Percentiles rank a stretch among this genome's conserved stretches.
These are phyloP conservation scores for Westerdykella sp. DNA, from an alignment of 2,329 filamentous ascomycete genomes.

Conservation along the genomic window DNA sequence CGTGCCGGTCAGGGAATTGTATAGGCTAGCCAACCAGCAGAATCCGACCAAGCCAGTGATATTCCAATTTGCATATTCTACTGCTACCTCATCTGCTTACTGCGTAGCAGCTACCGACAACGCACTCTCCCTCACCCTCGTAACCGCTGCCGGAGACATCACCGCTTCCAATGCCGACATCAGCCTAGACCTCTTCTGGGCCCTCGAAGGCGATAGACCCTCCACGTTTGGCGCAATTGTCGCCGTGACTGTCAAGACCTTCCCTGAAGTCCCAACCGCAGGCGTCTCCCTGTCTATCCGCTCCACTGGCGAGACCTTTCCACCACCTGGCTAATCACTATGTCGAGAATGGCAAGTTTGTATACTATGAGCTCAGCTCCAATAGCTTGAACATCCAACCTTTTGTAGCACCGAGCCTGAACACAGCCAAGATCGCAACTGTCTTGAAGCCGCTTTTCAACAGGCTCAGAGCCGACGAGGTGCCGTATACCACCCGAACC, in stretches of 20 bases:
- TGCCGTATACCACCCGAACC: conserved; percentile 3
- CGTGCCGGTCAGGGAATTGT: conserved; percentile 4
- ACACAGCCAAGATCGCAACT: conserved; percentile 3
- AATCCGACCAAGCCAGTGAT: not conserved
- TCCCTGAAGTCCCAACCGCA: conserved; percentile 8
- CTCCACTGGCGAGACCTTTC: conserved; percentile 6
- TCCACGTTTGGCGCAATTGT: conserved; percentile 6
- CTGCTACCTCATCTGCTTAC: not conserved
- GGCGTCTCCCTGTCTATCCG: conserved; percentile 7
- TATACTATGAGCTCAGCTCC: conserved; percentile 9
- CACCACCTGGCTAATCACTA: conserved; percentile 9
- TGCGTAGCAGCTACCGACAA: conserved; percentile 18
- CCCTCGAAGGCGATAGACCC: conserved; percentile 13
- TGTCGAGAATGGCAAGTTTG: conserved; percentile 12
- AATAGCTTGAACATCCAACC: conserved; percentile 7
- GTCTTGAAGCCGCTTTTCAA: conserved; percentile 9
- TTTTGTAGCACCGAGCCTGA: conserved; percentile 11
- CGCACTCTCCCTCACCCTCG: conserved; percentile 26
- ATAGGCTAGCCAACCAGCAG: conserved; percentile 3
- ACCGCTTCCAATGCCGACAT: conserved; percentile 17
- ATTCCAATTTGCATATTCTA: too few relatives aligned
- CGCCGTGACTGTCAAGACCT: conserved; percentile 9
- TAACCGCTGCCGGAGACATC: conserved; percentile 28
- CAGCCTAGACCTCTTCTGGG: conserved; percentile 25
- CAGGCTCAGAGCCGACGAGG: conserved; percentile 1